Conservation (phyloP, 2,329 filamentous ascomycete genomes). For the Epichloe uncinata region DNA sequence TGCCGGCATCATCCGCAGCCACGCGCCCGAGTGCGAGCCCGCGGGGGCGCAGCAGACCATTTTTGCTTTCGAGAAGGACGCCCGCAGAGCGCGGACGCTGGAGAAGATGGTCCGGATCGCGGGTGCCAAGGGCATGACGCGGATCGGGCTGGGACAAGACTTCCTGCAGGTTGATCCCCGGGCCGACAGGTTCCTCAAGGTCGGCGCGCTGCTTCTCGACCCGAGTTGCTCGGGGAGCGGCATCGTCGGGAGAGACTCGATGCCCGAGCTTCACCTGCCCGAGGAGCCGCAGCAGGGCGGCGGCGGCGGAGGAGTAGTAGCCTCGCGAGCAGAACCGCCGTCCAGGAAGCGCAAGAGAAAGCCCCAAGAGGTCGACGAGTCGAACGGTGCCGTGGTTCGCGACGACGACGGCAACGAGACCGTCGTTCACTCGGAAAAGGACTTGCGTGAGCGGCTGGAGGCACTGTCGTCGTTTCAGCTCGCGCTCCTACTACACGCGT, state of each 20-base stretch:
- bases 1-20: slow-evolving; percentile 53
- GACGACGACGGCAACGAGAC: slow-evolving; percentile 48
- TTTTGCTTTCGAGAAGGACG: slow-evolving; percentile 70
- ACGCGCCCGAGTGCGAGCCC: slow-evolving; percentile 23
- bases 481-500: slow-evolving; percentile 68
- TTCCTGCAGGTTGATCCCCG: slow-evolving; percentile 64
- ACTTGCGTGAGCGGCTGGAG: slow-evolving; percentile 50
- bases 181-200: slow-evolving; percentile 46
- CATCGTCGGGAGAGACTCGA: slow-evolving; percentile 78
- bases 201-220: slow-evolving; percentile 75
- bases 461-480: slow-evolving; percentile 75
- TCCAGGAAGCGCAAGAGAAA: slow-evolving; percentile 32
- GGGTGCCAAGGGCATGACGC: slow-evolving; percentile 52
- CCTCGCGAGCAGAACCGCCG: neutral
- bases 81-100: slow-evolving; percentile 56
- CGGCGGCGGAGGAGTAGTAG: neutral
- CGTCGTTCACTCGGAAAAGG: slow-evolving; percentile 36
- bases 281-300: slow-evolving; percentile 14
- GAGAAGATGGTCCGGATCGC: slow-evolving; percentile 74
- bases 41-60: slow-evolving; percentile 30
- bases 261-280: slow-evolving; percentile 52
- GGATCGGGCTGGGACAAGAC: slow-evolving; percentile 61
- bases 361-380: slow-evolving; percentile 22
- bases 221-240: slow-evolving; percentile 94
- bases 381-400: slow-evolving; percentile 26